These are phyloP conservation scores for Boletus semigastroideus DNA, from an alignment of 1,284 basidiomycete species.

Conservation along the genomic window DNA sequence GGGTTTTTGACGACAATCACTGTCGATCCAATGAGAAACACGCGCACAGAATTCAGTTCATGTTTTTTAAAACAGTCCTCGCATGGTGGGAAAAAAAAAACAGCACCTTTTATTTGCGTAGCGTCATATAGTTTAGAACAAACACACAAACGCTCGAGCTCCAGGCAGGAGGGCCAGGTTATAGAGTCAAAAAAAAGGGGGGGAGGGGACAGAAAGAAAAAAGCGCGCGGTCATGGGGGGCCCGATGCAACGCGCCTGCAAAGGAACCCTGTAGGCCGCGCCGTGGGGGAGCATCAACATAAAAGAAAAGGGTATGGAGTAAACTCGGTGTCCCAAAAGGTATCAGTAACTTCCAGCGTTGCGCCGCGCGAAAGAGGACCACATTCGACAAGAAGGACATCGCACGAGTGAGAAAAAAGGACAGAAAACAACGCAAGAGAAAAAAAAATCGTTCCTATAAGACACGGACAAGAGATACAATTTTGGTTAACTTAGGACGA, in stretches of 20 bases:
- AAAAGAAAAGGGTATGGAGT: slow-evolving; percentile 21
- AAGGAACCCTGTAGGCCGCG: neutral
- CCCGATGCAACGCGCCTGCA: neutral
- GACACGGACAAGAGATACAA: slow-evolving; percentile 19
- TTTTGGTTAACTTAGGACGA: neutral
- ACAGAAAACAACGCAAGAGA: neutral
- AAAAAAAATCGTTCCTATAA: slow-evolving; percentile 1
- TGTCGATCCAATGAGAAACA: no score
- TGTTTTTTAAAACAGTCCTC: no score
- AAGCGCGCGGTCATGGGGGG: neutral
- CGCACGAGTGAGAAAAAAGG: slow-evolving; percentile 1
- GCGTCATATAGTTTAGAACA: neutral
- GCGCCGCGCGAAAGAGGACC: neutral
- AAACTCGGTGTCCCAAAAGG: slow-evolving; percentile 13
- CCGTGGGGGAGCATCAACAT: neutral
- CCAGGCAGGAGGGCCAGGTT: slow-evolving; percentile 13
- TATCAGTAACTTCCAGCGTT: slow-evolving; percentile 21
- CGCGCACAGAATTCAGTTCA: no score
- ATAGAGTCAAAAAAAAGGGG: neutral
- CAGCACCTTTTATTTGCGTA: neutral
- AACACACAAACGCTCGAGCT: slow-evolving; percentile 17
- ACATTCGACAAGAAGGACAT: slow-evolving; percentile 4
- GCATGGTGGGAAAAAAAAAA: no score
- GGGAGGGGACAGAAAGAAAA: neutral
- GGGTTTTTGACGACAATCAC: no score